Conservation (phyloP, 495 filamentous ascomycete species). For the Tuber indicum region DNA sequence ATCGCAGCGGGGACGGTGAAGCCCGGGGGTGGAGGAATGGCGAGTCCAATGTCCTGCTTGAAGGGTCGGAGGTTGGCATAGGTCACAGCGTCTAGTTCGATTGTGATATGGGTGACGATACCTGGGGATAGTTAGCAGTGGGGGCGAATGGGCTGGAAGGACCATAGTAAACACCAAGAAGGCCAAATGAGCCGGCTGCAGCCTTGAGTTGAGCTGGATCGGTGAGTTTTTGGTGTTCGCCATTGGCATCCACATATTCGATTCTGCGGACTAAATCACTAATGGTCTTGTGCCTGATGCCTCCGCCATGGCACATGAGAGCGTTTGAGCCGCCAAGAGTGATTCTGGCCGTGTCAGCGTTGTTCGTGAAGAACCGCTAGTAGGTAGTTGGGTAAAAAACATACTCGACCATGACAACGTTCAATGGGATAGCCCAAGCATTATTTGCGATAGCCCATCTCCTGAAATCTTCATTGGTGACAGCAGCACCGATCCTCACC, state of each 20-base stretch:
- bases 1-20: constrained; percentile 47
- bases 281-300: constrained; percentile 46
- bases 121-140: constrained; percentile 7
- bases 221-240: constrained; percentile 46
- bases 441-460: constrained; percentile 48
- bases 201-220: constrained; percentile 46
- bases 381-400: neutral
- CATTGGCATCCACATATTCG: constrained; percentile 52
- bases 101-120: constrained; percentile 52
- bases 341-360: constrained; percentile 40
- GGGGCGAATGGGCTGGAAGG: neutral
- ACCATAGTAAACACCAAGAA: constrained; percentile 43
- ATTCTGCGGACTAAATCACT: constrained; percentile 49
- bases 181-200: constrained; percentile 51
- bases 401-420: constrained; percentile 52
- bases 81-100: constrained; percentile 50
- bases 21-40: constrained; percentile 47
- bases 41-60: constrained; percentile 47
- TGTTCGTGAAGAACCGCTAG: neutral
- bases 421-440: constrained; percentile 46
- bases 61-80: constrained; percentile 48
- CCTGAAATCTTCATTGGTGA: constrained; percentile 50
- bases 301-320: constrained; percentile 52
- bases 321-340: constrained; percentile 51
- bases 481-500: constrained; percentile 46